Base-by-base conservation (phyloP, 192 early-diverging fungal genomes). In the Coemansia sp. region DNA sequence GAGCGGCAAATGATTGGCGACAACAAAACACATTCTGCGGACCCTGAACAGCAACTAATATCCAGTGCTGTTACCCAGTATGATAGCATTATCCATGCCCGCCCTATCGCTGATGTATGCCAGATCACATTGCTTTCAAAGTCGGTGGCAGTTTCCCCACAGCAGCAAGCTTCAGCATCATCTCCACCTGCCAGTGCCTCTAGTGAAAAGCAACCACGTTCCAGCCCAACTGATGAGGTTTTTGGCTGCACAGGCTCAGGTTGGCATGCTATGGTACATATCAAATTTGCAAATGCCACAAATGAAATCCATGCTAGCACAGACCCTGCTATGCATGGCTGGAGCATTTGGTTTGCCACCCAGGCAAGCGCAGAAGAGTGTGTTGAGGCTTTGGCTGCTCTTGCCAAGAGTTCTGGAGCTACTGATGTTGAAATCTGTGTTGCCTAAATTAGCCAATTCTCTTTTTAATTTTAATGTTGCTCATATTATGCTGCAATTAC, bases 291-390 rank as follows among this genome's bases (percentile, higher is more conserved):
- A 45, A 70, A 69, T 5, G 30, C 60, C 21, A 51, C 35, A 2
- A 16, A 21, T 23, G 39, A 35, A 21, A 48, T 13, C 48, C 2
- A 51, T 39, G 1, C 8, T 39, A 13, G 37, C 37, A 13, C 23
- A 12, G 40, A 64, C 1, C 35, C 58, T 56, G 61, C 33, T 35
- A 16, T 40, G n/a, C 29, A 40, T 20, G 53, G 61, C 6, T 71
- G 82, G 82, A 45, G 33, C n/a, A 55, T 84, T 20, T 75, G 77
- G 75, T 84, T 84, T 33, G 74, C 70, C 7, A 76, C 73, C 10
- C 16, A 48, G 21, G 65, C 82, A 10, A 79, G 76, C 29, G 76
- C 76, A 4, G 48, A 57, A 1, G 82, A 84, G 52, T 76, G 73
- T 29, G 62, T 63, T n/a, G 82, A 84, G 37, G 66, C 82, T 7